Percentiles rank a stretch among this genome's conserved stretches.
phyloP scores from a whole-genome alignment of 2,329 filamentous ascomycete species.

The Monosporascus sp. region DNA sequence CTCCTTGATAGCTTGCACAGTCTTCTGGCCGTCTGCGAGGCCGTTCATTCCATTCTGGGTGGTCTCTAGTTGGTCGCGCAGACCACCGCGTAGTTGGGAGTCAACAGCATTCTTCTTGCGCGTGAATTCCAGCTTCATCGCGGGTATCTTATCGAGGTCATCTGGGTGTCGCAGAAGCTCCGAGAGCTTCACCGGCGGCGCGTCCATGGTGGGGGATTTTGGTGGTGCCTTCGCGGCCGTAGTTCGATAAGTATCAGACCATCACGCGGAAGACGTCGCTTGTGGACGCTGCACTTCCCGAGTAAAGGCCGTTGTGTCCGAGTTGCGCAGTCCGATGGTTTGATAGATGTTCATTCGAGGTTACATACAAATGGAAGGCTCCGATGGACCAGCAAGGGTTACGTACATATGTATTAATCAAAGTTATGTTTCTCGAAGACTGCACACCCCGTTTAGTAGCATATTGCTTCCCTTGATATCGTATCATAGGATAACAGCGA shows the following conservation, averaged over 20 bases:
- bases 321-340: background rate
- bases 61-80: conserved; percentile 89
- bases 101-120: conserved; percentile 93
- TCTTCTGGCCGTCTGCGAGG: conserved; percentile 84
- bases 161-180: conserved; percentile 94
- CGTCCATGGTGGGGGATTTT: conserved; percentile 47
- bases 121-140: conserved; percentile 84
- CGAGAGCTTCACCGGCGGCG: conserved; percentile 72
- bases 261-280: background rate
- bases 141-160: conserved; percentile 91
- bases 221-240: background rate
- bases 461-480: too few relatives aligned
- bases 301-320: background rate
- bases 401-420: background rate
- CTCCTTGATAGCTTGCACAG: conserved; percentile 89
- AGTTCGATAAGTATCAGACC: background rate
- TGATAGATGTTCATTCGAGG: too few relatives aligned
- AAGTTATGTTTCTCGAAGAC: background rate
- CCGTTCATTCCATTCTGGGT: conserved; percentile 90
- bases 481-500: too few relatives aligned
- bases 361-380: background rate
- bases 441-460: too few relatives aligned
- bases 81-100: conserved; percentile 78
- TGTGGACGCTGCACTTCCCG: background rate
- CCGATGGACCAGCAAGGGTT: background rate